Conservation (phyloP, 129 eudicot genomes). For the Centella asiatica region DNA sequence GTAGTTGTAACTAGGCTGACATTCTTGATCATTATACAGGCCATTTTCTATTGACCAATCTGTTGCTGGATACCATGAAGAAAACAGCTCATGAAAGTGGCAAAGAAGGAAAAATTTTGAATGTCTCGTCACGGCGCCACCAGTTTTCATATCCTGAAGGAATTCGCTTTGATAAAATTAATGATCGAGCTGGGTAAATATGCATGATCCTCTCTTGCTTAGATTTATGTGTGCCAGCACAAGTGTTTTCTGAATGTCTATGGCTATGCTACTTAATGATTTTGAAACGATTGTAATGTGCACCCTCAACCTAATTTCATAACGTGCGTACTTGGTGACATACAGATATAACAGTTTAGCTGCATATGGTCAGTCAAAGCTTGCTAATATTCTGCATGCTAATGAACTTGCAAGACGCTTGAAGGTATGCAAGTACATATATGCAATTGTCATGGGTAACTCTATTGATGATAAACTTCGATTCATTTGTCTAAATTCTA, state of each 20-base stretch:
- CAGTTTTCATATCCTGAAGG: constrained; percentile 50
- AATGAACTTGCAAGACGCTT: constrained; percentile 11
- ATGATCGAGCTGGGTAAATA: constrained; percentile 43
- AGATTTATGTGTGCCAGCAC: neutral
- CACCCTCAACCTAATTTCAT: neutral
- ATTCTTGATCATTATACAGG: constrained; percentile 29
- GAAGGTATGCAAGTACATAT: neutral
- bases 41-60: constrained; percentile 68
- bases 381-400: constrained; percentile 10
- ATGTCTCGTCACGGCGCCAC: constrained; percentile 64
- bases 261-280: neutral
- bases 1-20: neutral
- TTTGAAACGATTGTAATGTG: neutral
- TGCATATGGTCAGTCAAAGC: constrained; percentile 8
- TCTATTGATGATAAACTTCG: neutral
- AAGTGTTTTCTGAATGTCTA: neutral
- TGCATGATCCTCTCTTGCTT: neutral
- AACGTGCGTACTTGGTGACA: neutral
- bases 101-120: constrained; percentile 58
- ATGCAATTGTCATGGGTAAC: neutral
- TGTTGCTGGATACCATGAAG: constrained; percentile 61
- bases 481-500: too few species aligned
- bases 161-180: constrained; percentile 53
- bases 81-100: constrained; percentile 33
- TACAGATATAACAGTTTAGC: neutral